Base-by-base conservation (phyloP, 1,284 basidiomycete species). In the Grifola frondosa region DNA sequence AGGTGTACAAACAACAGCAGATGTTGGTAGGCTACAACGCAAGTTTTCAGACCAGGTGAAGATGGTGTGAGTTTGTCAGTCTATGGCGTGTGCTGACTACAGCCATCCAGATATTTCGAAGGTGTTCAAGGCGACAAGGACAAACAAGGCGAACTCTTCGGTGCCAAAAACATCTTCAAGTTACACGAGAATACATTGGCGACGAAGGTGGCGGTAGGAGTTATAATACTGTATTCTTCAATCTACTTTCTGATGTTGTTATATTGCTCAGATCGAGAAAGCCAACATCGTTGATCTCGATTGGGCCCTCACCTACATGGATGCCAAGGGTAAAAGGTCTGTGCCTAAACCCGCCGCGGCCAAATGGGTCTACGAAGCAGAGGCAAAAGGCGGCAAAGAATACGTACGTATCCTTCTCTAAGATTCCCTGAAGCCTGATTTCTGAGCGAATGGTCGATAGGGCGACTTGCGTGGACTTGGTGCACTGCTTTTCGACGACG, bases 1-100 rank as follows among this genome's bases (percentile, higher is more conserved):
- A 93, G 63, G 75, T 93, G 8, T 92, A 92, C 65, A 93, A 93
- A 62, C 89, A 91, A 56, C 91, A 92, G 58, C 87, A 90, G 58
- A 91, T 91, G 86, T 78, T 81, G 12, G 91, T 91, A 37, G 91
- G 83, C 0, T 93, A 93, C 58, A 79, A 86, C 52, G 88, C 85
- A 0, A 89, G 85, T 53, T 68, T 87, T 4, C 88, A 90, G 57
- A 90, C 86, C 0, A 77, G 87, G 81, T 81, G 54, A 22, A 57
- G 11, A 6, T 30, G 26, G 29, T 16, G 24, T 37, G 32, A 26
- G 32, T 24, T 42, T n/a, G n/a, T n/a, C n/a, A n/a, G n/a, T n/a
- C n/a, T n/a, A n/a, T n/a, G n/a, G n/a, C n/a, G n/a, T n/a, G n/a
- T n/a, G n/a, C n/a, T n/a, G n/a, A n/a, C n/a, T n/a, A n/a, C n/a